Evolutionary conservation across 2,329 filamentous ascomycete species (phyloP).

Genomic region (Monilinia laxa): DNA sequence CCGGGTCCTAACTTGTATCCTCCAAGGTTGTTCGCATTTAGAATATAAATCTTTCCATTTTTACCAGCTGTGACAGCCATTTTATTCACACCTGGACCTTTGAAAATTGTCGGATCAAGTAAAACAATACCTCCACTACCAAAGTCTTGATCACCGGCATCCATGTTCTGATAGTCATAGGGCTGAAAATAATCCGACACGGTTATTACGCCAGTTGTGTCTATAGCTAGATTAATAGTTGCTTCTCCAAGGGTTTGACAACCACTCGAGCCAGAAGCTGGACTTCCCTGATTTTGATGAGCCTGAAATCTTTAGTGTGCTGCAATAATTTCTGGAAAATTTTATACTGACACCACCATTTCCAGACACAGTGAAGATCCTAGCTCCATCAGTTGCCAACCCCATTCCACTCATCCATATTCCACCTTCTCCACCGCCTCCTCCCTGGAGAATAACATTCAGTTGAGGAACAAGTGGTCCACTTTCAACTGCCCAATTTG

Average conservation of each 20-base stretch:
- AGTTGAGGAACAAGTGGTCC: conserved; percentile 39
- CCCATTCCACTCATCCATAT: conserved; percentile 43
- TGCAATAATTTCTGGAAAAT: neutral
- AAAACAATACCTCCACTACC: conserved; percentile 42
- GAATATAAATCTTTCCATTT: conserved; percentile 44
- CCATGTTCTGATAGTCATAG: conserved; percentile 43
- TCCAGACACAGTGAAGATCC: conserved; percentile 40
- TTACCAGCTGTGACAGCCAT: conserved; percentile 45
- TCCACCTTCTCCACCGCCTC: conserved; percentile 43
- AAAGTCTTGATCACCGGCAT: conserved; percentile 45
- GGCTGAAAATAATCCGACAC: conserved; percentile 46
- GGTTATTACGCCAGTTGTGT: conserved; percentile 35
- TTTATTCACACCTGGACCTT: conserved; percentile 41
- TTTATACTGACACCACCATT: conserved; percentile 35
- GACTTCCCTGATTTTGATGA: conserved; percentile 40
- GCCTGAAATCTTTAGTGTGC: conserved; percentile 28
- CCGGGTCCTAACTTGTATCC: conserved; percentile 44
- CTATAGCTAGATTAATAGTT: conserved; percentile 46
- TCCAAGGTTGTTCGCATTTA: conserved; percentile 46
- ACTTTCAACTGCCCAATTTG: conserved; percentile 44
- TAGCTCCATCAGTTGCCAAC: conserved; percentile 38
- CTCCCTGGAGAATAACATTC: conserved; percentile 35
- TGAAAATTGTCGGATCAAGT: conserved; percentile 42
- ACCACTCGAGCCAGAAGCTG: conserved; percentile 39
- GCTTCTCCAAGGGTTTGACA: conserved; percentile 46